Evolutionary conservation across 2,329 filamentous ascomycete genomes (phyloP).

Genomic region (Byssochlamys sp.): DNA sequence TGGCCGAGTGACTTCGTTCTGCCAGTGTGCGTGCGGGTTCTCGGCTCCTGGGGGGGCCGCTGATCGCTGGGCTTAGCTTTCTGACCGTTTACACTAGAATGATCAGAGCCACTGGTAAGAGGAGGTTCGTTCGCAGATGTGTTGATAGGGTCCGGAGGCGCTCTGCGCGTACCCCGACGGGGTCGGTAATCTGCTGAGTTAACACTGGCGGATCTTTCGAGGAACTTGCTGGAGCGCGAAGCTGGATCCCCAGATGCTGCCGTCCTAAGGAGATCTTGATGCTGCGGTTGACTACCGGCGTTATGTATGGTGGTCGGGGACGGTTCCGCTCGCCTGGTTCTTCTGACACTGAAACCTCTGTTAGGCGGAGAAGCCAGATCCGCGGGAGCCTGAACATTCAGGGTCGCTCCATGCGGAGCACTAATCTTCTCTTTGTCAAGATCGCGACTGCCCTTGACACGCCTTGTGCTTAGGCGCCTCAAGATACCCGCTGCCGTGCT

Average conservation of each 20-base stretch:
- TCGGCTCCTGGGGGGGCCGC: slow-evolving; percentile 41
- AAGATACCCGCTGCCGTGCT: slow-evolving; percentile 76
- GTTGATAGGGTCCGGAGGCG: slow-evolving; percentile 45
- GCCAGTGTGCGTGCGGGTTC: slow-evolving; percentile 51
- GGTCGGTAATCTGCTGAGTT: slow-evolving; percentile 72
- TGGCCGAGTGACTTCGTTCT: slow-evolving; percentile 83
- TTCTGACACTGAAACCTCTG: slow-evolving; percentile 80
- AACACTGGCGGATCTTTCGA: slow-evolving; percentile 83
- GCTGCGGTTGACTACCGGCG: slow-evolving; percentile 55
- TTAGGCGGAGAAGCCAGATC: slow-evolving; percentile 57
- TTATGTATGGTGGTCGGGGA: slow-evolving; percentile 50
- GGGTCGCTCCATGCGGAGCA: slow-evolving; percentile 61
- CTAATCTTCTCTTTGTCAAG: slow-evolving; percentile 42
- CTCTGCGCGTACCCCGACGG: slow-evolving; percentile 50
- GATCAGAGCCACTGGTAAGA: slow-evolving; percentile 68
- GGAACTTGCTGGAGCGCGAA: slow-evolving; percentile 55
- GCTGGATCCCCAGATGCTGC: slow-evolving; percentile 53
- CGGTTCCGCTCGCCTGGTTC: slow-evolving; percentile 46
- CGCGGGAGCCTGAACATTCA: slow-evolving; percentile 69
- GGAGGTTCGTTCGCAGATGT: slow-evolving; percentile 55
- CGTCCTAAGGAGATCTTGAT: slow-evolving; percentile 68
- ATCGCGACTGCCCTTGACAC: slow-evolving; percentile 49
- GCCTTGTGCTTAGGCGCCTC: slow-evolving; percentile 80
- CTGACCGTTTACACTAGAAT: slow-evolving; percentile 48
- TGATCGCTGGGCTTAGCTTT: slow-evolving; percentile 40